Evolutionary conservation across 2,329 filamentous ascomycete species (phyloP).

Genomic region (Colletotrichum salicis): DNA sequence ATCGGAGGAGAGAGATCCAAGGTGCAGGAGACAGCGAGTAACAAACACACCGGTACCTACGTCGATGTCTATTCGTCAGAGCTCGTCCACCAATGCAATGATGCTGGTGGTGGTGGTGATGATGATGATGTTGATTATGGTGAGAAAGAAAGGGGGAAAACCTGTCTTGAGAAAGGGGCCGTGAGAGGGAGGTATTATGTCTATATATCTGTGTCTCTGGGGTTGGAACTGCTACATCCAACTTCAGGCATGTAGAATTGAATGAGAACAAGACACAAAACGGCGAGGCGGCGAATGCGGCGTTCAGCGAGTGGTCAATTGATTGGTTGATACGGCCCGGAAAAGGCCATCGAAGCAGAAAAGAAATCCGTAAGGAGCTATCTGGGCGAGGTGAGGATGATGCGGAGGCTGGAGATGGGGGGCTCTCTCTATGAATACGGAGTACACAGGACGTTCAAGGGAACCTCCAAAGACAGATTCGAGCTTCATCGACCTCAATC

Average conservation of each 20-base stretch:
- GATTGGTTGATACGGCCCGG: constrained; percentile 11
- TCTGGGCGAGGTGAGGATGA: not conserved
- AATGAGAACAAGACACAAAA: constrained; percentile 17
- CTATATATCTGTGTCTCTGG: constrained; percentile 2
- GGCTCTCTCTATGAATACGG: not conserved
- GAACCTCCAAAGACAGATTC: not conserved
- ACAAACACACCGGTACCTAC: constrained; percentile 22
- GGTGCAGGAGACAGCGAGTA: not conserved
- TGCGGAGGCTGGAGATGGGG: constrained; percentile 19
- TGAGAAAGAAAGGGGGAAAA: not conserved
- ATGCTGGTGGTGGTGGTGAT: not conserved
- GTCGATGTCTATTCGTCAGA: constrained; percentile 26
- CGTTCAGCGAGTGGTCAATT: not conserved
- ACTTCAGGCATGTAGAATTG: constrained; percentile 11
- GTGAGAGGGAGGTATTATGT: constrained; percentile 4
- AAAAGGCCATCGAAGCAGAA: not conserved
- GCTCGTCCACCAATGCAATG: not conserved
- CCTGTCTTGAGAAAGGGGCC: not conserved
- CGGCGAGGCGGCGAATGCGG: constrained; percentile 30
- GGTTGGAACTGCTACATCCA: not conserved
- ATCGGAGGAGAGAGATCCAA: not conserved
- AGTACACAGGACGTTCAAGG: not conserved
- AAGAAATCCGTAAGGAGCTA: constrained; percentile 12
- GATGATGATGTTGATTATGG: not conserved
- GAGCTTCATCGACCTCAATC: not conserved